Conservation (phyloP, 148 eudicot species). For the Vaccinium myrtillus region DNA sequence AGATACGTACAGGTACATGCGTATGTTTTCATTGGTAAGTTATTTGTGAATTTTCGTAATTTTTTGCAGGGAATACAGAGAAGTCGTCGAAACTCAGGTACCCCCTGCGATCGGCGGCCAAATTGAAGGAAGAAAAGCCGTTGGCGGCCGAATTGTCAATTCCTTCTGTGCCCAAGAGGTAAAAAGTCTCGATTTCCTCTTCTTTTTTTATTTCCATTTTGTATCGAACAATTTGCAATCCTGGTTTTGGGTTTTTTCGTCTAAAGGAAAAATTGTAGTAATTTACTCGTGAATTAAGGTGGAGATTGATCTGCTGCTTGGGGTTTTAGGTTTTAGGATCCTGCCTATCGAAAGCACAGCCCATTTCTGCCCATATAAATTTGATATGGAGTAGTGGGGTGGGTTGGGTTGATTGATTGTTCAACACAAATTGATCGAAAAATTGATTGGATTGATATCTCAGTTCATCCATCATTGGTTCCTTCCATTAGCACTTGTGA, state of each 20-base stretch:
- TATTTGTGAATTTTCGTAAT: neutral
- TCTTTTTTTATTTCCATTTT: neutral
- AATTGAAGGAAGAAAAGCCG: constrained; percentile 39
- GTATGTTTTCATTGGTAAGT: neutral
- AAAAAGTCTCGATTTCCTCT: too few relatives aligned
- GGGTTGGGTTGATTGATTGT: neutral
- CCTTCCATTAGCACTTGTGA: neutral
- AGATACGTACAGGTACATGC: neutral
- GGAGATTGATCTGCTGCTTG: neutral
- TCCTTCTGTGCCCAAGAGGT: constrained; percentile 43
- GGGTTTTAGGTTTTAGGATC: neutral
- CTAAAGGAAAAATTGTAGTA: neutral
- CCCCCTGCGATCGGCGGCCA: constrained; percentile 59
- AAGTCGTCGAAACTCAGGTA: constrained; percentile 47
- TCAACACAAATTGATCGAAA: neutral
- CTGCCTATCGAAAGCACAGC: neutral
- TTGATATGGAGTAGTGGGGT: neutral
- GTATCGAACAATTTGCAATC: too few relatives aligned
- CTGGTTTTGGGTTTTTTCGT: neutral
- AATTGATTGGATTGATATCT: neutral
- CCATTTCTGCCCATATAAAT: neutral
- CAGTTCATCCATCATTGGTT: neutral
- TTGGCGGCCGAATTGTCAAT: constrained; percentile 23
- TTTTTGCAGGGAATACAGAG: constrained; percentile 21
- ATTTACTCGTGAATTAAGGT: neutral